Evolutionary conservation across 495 filamentous ascomycete genomes (phyloP).

Genomic region (Viridothelium virens): DNA sequence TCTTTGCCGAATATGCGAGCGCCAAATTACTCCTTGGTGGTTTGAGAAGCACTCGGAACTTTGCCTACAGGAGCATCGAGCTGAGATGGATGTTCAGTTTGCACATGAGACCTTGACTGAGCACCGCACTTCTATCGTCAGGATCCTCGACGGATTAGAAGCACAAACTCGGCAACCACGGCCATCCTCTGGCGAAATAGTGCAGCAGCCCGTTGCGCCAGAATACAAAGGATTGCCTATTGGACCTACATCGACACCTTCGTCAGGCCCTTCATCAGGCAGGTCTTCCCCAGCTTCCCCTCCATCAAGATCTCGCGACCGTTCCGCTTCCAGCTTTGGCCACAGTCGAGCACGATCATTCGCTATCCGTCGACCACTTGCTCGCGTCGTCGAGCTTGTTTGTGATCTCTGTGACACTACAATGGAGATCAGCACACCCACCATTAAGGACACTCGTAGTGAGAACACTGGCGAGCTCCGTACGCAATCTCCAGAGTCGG

Average conservation of each 20-base stretch:
- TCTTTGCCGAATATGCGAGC: constrained; percentile 93
- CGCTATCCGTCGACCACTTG: constrained; percentile 77
- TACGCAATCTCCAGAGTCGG: constrained; percentile 89
- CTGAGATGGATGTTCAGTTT: constrained; percentile 95
- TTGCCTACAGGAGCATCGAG: constrained; percentile 88
- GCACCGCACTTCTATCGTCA: constrained; percentile 92
- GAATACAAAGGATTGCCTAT: constrained; percentile 92
- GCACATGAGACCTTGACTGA: constrained; percentile 88
- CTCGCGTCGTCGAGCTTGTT: constrained; percentile 87
- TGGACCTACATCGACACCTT: constrained; percentile 58
- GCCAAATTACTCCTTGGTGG: constrained; percentile 98
- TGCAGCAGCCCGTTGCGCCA: constrained; percentile 24
- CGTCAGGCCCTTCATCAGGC: constrained; percentile 55
- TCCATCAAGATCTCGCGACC: constrained; percentile 66
- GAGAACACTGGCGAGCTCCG: constrained; percentile 61
- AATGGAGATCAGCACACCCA: constrained; percentile 85
- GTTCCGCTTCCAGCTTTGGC: constrained; percentile 61
- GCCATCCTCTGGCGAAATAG: constrained; percentile 50
- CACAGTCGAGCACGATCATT: constrained; percentile 74
- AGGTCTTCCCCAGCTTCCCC: constrained; percentile 60
- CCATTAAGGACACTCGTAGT: constrained; percentile 70
- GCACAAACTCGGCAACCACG: constrained; percentile 60
- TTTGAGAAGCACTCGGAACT: constrained; percentile 98
- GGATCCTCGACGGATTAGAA: constrained; percentile 85
- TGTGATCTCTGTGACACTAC: constrained; percentile 94